Evolutionary conservation across 768 basidiomycete genomes (phyloP).

Genomic region (Xerocomellus chrysenteron): DNA sequence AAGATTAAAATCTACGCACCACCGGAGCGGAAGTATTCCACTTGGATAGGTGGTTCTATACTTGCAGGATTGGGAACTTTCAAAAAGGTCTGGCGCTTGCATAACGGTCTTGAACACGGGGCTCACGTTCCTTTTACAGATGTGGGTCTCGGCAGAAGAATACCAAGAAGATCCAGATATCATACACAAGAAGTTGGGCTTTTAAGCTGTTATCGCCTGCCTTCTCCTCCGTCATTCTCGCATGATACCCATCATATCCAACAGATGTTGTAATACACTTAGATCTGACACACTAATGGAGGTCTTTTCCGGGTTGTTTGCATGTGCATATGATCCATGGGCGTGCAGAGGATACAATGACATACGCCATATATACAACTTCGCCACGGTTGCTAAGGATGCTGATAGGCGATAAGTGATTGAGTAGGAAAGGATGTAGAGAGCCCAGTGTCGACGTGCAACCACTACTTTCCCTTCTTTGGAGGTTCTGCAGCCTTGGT

Average conservation of each 20-base stretch:
- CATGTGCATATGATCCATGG: slow-evolving; percentile 31
- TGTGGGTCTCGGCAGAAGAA: slow-evolving; percentile 99
- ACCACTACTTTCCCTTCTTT: slow-evolving; percentile 87
- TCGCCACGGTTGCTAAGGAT: slow-evolving; percentile 37
- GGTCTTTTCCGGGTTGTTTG: slow-evolving; percentile 10
- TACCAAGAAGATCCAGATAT: slow-evolving; percentile 99
- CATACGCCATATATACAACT: slow-evolving; percentile 45
- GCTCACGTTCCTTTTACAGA: slow-evolving; percentile 47
- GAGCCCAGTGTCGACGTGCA: slow-evolving; percentile 22
- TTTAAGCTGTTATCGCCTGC: slow-evolving; percentile 40
- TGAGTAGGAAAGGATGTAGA: slow-evolving; percentile 14
- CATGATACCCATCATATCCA: slow-evolving; percentile 35
- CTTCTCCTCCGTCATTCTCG: slow-evolving; percentile 13
- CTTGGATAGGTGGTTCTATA: slow-evolving; percentile 97
- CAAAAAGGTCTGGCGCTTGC: slow-evolving; percentile 70
- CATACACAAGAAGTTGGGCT: slow-evolving; percentile 93
- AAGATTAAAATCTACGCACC: slow-evolving; percentile 99
- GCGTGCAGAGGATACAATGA: slow-evolving; percentile 23
- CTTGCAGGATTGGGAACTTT: slow-evolving; percentile 94
- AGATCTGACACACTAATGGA: slow-evolving; percentile 27
- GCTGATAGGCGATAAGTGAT: slow-evolving; percentile 32
- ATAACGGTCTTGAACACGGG: neutral
- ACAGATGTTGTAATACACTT: slow-evolving; percentile 34
- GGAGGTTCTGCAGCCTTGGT: slow-evolving; percentile 86
- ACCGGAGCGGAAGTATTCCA: slow-evolving; percentile 98